A percentile compares a stretch with the other conserved stretches of the same genome.
phyloP scores from a whole-genome alignment of 495 filamentous ascomycete genomes.

The Neurospora terricola region DNA sequence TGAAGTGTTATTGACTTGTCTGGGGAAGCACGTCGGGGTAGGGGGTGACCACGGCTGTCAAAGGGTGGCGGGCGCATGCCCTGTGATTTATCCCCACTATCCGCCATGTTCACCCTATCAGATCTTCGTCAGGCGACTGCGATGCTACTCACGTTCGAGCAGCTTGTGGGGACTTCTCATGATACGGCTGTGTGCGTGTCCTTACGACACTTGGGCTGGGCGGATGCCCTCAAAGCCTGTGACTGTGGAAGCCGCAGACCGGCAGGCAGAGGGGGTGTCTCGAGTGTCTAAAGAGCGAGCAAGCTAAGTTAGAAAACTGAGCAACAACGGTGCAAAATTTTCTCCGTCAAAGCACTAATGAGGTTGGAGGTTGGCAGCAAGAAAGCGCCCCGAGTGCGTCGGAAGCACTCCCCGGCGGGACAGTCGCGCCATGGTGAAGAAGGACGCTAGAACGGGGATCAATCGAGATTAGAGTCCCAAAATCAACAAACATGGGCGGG shows the following conservation, averaged over 20 bases:
- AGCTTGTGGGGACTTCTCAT: background rate
- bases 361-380: background rate
- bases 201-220: background rate
- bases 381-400: background rate
- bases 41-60: constrained; percentile 20
- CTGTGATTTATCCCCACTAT: constrained; percentile 1
- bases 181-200: background rate
- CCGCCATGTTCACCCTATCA: constrained; percentile 14
- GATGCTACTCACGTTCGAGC: background rate
- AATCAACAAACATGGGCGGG: background rate
- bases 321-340: background rate
- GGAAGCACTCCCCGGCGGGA: background rate
- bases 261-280: background rate
- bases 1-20: constrained; percentile 31
- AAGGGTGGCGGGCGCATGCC: constrained; percentile 18
- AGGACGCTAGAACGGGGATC: background rate
- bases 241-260: background rate
- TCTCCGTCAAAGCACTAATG: background rate
- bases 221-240: background rate
- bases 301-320: background rate
- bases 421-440: background rate
- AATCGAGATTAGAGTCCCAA: background rate
- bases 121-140: background rate
- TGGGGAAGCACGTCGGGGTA: constrained; percentile 28
- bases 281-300: background rate